phyloP scores from a whole-genome alignment of 257 asterid species.

The Fraxinus pennsylvanica region DNA sequence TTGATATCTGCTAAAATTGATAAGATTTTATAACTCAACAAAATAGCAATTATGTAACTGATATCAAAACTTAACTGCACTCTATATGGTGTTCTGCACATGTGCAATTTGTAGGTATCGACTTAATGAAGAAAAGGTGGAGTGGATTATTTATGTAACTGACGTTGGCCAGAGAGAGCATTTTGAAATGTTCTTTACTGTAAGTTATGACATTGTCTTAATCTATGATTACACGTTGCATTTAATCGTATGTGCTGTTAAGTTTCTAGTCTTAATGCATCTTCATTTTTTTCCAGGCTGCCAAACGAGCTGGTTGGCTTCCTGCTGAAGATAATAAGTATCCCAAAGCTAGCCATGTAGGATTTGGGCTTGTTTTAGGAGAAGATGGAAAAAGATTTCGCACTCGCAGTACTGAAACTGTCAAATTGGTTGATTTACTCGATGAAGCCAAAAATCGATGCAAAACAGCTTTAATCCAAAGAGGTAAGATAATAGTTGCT shows the following conservation, averaged over 20 bases:
- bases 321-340: constrained; percentile 63
- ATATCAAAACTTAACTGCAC: constrained; percentile 15
- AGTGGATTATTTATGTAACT: constrained; percentile 90
- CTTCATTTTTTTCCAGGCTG: constrained; percentile 63
- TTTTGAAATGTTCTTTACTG: constrained; percentile 87
- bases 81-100: constrained; percentile 14
- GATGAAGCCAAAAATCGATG: constrained; percentile 90
- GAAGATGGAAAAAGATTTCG: constrained; percentile 91
- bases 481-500: constrained; percentile 50
- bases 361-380: constrained; percentile 91
- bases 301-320: constrained; percentile 87
- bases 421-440: constrained; percentile 80
- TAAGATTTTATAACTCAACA: neutral
- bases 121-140: constrained; percentile 84
- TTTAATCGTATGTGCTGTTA: neutral
- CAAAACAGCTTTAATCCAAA: constrained; percentile 64
- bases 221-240: neutral
- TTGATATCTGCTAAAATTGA: constrained; percentile 6
- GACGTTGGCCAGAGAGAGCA: constrained; percentile 93
- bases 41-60: constrained; percentile 11
- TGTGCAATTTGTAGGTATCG: constrained; percentile 66
- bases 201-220: constrained; percentile 41
- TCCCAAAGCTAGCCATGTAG: constrained; percentile 85
- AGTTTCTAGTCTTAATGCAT: constrained; percentile 19
- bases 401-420: constrained; percentile 90